phyloP scores from a whole-genome alignment of 139 green algal genomes.

The Eudorina sp. region DNA sequence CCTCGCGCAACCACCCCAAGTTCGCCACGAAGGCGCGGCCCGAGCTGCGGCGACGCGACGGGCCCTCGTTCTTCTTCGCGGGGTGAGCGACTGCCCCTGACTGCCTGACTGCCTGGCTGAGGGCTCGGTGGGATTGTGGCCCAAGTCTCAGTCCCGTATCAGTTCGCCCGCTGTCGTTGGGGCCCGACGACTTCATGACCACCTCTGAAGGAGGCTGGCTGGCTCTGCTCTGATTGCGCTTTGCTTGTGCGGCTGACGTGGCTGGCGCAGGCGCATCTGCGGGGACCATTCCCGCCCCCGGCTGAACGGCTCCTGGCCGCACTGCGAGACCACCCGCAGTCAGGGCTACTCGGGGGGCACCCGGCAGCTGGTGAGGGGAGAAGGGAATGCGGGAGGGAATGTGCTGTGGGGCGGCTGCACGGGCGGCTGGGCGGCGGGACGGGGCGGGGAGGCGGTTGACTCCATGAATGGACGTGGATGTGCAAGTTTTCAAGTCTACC shows the following conservation, averaged over 20 bases:
- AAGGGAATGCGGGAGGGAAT: neutral
- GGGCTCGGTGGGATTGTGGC: too few relatives aligned
- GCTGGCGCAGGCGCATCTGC: slow-evolving; percentile 44
- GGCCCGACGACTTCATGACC: too few relatives aligned
- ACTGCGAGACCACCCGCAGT: neutral
- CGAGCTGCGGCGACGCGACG: neutral
- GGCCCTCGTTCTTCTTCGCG: slow-evolving; percentile 53
- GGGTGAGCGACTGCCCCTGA: slow-evolving; percentile 38
- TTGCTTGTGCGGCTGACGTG: too few relatives aligned
- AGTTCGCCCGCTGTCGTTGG: too few relatives aligned
- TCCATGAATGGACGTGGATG: neutral
- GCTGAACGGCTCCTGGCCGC: slow-evolving; percentile 33
- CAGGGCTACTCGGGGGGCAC: slow-evolving; percentile 17
- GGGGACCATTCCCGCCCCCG: slow-evolving; percentile 36
- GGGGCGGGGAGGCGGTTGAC: neutral
- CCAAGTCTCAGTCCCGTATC: too few relatives aligned
- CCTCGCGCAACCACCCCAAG: slow-evolving; percentile 39
- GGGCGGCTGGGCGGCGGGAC: neutral
- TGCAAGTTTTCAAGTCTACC: neutral
- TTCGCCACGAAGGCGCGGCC: neutral
- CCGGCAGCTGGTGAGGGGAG: slow-evolving; percentile 7
- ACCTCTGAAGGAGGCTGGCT: too few relatives aligned
- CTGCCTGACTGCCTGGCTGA: too few relatives aligned
- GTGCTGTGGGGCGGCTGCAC: neutral
- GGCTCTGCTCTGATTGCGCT: too few relatives aligned